Evolutionary conservation across 2,329 filamentous ascomycete genomes (phyloP).

Genomic region (Pseudovirgaria hyperparasitica): DNA sequence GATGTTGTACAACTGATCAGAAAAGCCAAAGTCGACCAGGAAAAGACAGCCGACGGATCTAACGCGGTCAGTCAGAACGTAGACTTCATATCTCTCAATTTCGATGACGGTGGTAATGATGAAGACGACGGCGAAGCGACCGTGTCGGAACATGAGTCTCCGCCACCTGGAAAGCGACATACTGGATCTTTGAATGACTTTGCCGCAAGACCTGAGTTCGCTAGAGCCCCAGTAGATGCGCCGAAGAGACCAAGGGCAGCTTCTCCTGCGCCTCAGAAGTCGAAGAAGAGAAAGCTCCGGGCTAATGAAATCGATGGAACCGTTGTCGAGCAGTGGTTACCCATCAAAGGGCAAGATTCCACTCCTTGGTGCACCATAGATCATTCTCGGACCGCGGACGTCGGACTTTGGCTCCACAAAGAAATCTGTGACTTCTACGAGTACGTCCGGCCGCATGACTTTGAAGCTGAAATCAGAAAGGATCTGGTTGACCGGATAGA

Average conservation of each 20-base stretch:
- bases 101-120: constrained; percentile 43
- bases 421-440: constrained; percentile 85
- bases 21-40: constrained; percentile 62
- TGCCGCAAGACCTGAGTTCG: constrained; percentile 4
- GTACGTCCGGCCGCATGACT: constrained; percentile 63
- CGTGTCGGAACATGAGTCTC: no score
- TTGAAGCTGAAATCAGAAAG: constrained; percentile 63
- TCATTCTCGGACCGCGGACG: constrained; percentile 40
- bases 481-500: constrained; percentile 61
- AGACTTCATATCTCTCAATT: constrained; percentile 83
- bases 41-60: constrained; percentile 41
- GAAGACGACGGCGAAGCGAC: constrained; percentile 3
- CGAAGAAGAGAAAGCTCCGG: constrained; percentile 62
- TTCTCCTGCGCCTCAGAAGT: constrained; percentile 64
- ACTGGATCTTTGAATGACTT: constrained; percentile 14
- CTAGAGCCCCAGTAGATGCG: no score
- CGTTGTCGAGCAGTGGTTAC: constrained; percentile 32
- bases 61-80: constrained; percentile 38
- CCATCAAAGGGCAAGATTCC: constrained; percentile 21
- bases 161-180: no score
- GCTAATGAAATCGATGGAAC: constrained; percentile 31
- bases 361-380: constrained; percentile 52
- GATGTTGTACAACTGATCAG: constrained; percentile 87
- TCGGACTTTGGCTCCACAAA: constrained; percentile 62
- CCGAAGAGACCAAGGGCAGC: constrained; percentile 58